phyloP scores from a whole-genome alignment of 2,329 filamentous ascomycete genomes.

The Coleophoma eucalyptorum region DNA sequence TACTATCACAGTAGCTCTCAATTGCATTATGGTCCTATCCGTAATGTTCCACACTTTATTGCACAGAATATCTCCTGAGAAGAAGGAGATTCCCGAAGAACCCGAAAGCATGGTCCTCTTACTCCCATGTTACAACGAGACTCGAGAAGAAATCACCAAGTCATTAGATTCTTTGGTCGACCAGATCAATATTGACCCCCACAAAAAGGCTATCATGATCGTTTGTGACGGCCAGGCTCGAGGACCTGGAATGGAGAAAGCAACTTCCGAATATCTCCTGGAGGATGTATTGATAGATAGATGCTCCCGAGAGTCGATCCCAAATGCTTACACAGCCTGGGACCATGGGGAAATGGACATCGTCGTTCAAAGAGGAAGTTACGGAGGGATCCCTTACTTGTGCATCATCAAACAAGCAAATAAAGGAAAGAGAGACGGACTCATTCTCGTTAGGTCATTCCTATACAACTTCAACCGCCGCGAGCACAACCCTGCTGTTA shows the following conservation, averaged over 20 bases:
- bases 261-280: slow-evolving; percentile 5
- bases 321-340: slow-evolving; percentile 41
- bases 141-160: slow-evolving; percentile 35
- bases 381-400: slow-evolving; percentile 41
- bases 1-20: slow-evolving; percentile 31
- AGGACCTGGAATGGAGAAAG: slow-evolving; percentile 2
- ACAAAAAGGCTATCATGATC: slow-evolving; percentile 41
- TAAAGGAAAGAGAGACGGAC: slow-evolving; percentile 45
- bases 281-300: slow-evolving; percentile 36
- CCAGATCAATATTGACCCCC: slow-evolving; percentile 37
- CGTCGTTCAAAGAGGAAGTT: slow-evolving; percentile 37
- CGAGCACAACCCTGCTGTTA: slow-evolving; percentile 35
- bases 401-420: slow-evolving; percentile 46
- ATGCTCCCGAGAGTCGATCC: slow-evolving; percentile 27
- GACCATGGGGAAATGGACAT: slow-evolving; percentile 43
- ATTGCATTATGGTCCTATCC: slow-evolving; percentile 41
- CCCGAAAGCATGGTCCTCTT: slow-evolving; percentile 42
- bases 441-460: slow-evolving; percentile 45
- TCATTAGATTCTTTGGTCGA: slow-evolving; percentile 42
- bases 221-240: slow-evolving; percentile 44
- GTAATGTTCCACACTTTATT: slow-evolving; percentile 33
- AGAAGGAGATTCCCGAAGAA: slow-evolving; percentile 24
- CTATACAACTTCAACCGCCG: slow-evolving; percentile 43
- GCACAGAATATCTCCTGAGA: slow-evolving; percentile 26
- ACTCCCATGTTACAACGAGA: slow-evolving; percentile 47